Base-by-base conservation (phyloP, 2,329 filamentous ascomycete genomes). In the Metarhizium album region DNA sequence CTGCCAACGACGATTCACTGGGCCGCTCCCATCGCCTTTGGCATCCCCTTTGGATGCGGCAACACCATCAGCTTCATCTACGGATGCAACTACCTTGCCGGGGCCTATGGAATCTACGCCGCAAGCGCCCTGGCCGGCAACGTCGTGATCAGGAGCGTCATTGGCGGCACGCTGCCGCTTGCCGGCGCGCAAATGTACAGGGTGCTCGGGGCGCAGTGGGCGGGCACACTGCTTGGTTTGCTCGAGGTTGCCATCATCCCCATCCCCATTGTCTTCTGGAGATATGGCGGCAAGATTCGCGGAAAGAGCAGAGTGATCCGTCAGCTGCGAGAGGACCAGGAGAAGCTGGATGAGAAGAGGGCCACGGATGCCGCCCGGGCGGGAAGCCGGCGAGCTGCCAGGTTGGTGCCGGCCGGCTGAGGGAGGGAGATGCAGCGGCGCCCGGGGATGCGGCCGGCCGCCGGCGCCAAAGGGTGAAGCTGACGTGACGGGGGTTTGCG, bases 1-100 rank as follows among this genome's bases (percentile, higher is more conserved):
- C 79, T 89, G 0, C 90, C 90, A 0, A 70, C 68, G 0, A 78
- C 79, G 4, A 87, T 94, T 31, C 90, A 88, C 63, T 94, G 87
- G 84, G 82, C 89, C n/a, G 74, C 81, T 20, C 85, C 87, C 1
- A 84, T 94, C 46, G 71, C 87, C 0, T 87, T 87, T 1, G 87
- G 88, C 1, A 77, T 94, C 5, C 85, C 84, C 0, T 94, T 93
- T 58, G 87, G 87, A 9, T 74, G 78, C 0, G 88, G 88, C 0
- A 93, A 91, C 59, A 83, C 79, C 8, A 75, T 82, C 2, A 81
- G 87, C 37, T 94, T 94, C 69, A 90, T 94, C 61, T 93, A 94
- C 61, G 80, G 83, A 0, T 80, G 77, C 5, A 93, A 89, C 59
- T 95, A 94, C 63, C 71, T 95, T 3, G 86, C 87, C 0, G 78